Base-by-base conservation (phyloP, 495 filamentous ascomycete genomes). In the Tuber umbilicatum region DNA sequence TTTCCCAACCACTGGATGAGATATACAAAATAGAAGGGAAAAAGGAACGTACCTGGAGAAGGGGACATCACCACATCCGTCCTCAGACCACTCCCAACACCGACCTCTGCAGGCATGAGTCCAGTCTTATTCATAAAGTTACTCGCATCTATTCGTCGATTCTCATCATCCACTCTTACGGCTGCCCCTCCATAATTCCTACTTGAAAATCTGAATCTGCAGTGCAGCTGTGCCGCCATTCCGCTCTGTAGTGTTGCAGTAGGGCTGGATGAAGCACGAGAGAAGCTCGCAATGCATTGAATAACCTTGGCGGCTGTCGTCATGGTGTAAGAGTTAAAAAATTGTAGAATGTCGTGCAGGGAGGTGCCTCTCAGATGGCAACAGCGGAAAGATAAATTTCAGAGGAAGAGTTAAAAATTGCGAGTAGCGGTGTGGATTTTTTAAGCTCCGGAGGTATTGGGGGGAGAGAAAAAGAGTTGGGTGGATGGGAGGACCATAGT, bases 1-100 rank as follows among this genome's bases (percentile, higher is more conserved):
- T n/a, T n/a, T n/a, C n/a, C 43, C 97, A 88, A 47, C 93, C 94
- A 99, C 97, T 23, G 95, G 95, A 43, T 96, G 89, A 71, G 92
- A 90, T 76, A 73, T 68, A 5, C 9, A 16, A 27, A 42, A 37
- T 31, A 67, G 6, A 45, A 14, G 41, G 17, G 37, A 9, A n/a
- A n/a, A 27, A 69, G 47, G 19, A 10, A 41, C 68, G 19, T 77
- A 82, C 81, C 81, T 60, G 81, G 78, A 74, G 72, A 71, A 68
- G 81, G 81, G 43, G 75, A 80, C 70, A 79, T 76, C n/a, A n/a
- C n/a, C n/a, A n/a, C n/a, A n/a, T n/a, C n/a, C n/a, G n/a, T n/a
- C n/a, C n/a, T n/a, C n/a, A 82, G 39, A 3, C 74, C 72, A 47
- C 31, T 41, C 27, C 76, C 72, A 37, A 80, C 69, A 31, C 74